Evolutionary conservation across 495 filamentous ascomycete genomes (phyloP).

Genomic region (Aspergillus incahuasiensis): DNA sequence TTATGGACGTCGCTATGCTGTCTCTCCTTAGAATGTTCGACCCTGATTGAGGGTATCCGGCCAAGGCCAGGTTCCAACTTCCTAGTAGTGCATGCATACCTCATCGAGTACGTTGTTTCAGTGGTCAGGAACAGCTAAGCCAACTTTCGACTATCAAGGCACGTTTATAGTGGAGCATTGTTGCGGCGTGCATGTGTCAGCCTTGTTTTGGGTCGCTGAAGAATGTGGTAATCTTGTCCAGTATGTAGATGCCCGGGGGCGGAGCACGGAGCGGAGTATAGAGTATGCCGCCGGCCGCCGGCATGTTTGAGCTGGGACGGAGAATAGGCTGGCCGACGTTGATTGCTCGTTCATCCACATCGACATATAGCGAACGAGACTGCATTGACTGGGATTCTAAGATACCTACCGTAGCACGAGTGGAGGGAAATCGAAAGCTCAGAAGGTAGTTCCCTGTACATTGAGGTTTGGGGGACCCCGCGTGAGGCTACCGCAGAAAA

Average conservation of each 20-base stretch:
- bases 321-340: background rate
- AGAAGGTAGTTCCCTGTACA: background rate
- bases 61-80: background rate
- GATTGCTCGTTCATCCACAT: background rate
- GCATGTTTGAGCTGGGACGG: no score
- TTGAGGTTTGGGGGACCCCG: background rate
- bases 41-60: background rate
- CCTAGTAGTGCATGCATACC: background rate
- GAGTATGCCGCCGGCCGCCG: no score
- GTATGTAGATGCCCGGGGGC: background rate
- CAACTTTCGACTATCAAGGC: background rate
- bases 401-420: background rate
- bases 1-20: background rate
- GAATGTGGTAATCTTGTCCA: background rate
- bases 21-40: background rate
- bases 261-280: no score
- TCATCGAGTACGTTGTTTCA: background rate
- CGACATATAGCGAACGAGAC: background rate
- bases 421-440: background rate
- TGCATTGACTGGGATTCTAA: background rate
- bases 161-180: background rate
- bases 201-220: conserved; percentile 1
- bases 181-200: background rate
- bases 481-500: background rate
- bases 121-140: background rate